A percentile compares a stretch with the other conserved stretches of the same genome.
These are phyloP conservation scores for Tetracentron sinense DNA, from an alignment of 164 flowering plant species.

Conservation along the genomic window DNA sequence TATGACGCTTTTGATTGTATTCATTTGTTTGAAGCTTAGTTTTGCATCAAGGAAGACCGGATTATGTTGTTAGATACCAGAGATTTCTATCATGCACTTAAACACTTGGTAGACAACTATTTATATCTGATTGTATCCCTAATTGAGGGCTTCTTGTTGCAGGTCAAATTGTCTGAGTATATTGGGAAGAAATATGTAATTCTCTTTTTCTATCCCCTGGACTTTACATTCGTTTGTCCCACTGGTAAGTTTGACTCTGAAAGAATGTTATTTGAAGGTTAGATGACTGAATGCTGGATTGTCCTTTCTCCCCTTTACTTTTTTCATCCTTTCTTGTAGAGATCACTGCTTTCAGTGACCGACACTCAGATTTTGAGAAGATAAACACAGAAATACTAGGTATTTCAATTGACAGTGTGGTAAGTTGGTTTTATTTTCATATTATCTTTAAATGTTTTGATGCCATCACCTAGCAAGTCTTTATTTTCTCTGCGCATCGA, in stretches of 20 bases:
- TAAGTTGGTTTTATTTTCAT: slow-evolving; percentile 29
- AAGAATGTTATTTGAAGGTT: neutral
- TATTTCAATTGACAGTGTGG: slow-evolving; percentile 95
- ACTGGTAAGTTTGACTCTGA: slow-evolving; percentile 56
- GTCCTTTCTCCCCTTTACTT: neutral
- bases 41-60: too few species aligned
- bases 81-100: too few species aligned
- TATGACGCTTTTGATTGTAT: too few species aligned
- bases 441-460: neutral
- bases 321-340: slow-evolving; percentile 38
- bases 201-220: slow-evolving; percentile 96
- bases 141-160: slow-evolving; percentile 19
- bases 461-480: neutral
- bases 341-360: slow-evolving; percentile 99
- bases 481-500: neutral
- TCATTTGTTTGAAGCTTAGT: too few species aligned
- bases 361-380: slow-evolving; percentile 74
- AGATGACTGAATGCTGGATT: neutral
- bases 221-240: slow-evolving; percentile 98
- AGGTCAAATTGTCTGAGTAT: slow-evolving; percentile 95
- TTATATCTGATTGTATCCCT: neutral
- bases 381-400: slow-evolving; percentile 94
- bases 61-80: too few species aligned
- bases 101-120: too few species aligned
- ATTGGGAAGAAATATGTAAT: slow-evolving; percentile 97